These are phyloP conservation scores for Debaryomyces hansenii DNA, from an alignment of 805 yeast genomes.

Conservation along the genomic window DNA sequence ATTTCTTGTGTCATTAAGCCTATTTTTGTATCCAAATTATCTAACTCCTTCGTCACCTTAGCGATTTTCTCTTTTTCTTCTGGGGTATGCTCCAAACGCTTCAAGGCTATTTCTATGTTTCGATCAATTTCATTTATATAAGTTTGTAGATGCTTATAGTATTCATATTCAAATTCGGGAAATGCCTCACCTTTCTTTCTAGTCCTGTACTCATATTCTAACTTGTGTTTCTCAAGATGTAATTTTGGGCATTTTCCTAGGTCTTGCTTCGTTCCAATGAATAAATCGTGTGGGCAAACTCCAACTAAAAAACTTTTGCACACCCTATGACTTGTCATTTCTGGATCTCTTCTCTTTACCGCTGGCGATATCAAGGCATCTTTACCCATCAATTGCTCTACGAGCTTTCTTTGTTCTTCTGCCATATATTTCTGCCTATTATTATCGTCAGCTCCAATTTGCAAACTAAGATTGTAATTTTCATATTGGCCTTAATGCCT, in stretches of 20 bases:
- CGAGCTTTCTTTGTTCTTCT: slow-evolving; percentile 70
- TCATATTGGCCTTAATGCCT: background rate
- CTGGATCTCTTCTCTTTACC: slow-evolving; percentile 37
- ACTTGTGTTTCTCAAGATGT: slow-evolving; percentile 71
- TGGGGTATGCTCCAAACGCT: slow-evolving; percentile 67
- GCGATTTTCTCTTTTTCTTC: slow-evolving; percentile 67
- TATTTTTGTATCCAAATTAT: slow-evolving; percentile 59
- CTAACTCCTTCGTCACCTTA: slow-evolving; percentile 55
- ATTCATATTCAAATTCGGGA: slow-evolving; percentile 52
- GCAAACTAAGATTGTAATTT: background rate
- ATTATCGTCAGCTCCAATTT: background rate
- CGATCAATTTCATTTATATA: slow-evolving; percentile 68
- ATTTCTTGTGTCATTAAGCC: slow-evolving; percentile 70
- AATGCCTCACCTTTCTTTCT: slow-evolving; percentile 42
- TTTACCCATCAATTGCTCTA: slow-evolving; percentile 81
- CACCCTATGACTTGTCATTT: slow-evolving; percentile 47
- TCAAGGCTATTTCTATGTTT: slow-evolving; percentile 60
- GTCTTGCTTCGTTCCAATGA: slow-evolving; percentile 78
- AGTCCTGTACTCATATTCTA: slow-evolving; percentile 61
- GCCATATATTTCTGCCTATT: slow-evolving; percentile 34
- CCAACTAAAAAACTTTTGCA: slow-evolving; percentile 86
- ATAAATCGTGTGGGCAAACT: slow-evolving; percentile 80
- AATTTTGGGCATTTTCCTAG: slow-evolving; percentile 76
- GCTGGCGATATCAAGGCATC: slow-evolving; percentile 43
- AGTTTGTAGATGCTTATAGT: slow-evolving; percentile 48